A percentile compares a stretch with the other conserved stretches of the same genome.
Evolutionary conservation across 352 stramenopile species (phyloP).

Genomic region (Pythium diclinum): DNA sequence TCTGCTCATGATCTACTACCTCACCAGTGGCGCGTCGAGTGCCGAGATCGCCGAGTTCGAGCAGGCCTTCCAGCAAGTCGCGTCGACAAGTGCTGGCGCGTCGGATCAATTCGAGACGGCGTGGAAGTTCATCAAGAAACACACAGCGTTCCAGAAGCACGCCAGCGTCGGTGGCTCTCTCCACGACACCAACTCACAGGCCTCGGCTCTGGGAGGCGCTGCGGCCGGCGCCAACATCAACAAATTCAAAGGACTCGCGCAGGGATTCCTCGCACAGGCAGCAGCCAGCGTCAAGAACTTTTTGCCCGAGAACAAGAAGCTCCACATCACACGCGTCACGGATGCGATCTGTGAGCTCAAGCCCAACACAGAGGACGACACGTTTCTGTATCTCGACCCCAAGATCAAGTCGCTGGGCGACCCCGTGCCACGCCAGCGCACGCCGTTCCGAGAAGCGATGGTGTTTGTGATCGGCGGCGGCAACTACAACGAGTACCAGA

Average conservation of each 20-base stretch:
- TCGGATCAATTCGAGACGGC: slow-evolving; percentile 47
- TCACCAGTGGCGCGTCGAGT: slow-evolving; percentile 64
- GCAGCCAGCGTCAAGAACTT: slow-evolving; percentile 87
- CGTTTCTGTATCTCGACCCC: slow-evolving; percentile 82
- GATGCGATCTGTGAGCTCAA: slow-evolving; percentile 82
- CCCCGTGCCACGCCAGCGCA: slow-evolving; percentile 61
- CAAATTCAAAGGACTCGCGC: slow-evolving; percentile 83
- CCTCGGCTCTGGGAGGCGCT: slow-evolving; percentile 13
- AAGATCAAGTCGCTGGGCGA: slow-evolving; percentile 80
- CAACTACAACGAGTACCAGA: slow-evolving; percentile 89
- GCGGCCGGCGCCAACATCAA: slow-evolving; percentile 46
- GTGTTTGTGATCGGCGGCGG: slow-evolving; percentile 88
- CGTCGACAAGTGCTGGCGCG: slow-evolving; percentile 25
- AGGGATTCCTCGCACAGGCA: slow-evolving; percentile 77
- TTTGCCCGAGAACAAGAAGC: slow-evolving; percentile 84
- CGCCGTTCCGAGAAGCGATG: slow-evolving; percentile 78
- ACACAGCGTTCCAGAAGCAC: slow-evolving; percentile 79
- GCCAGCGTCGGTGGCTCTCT: slow-evolving; percentile 59
- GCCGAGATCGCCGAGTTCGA: slow-evolving; percentile 79
- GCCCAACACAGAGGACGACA: slow-evolving; percentile 79
- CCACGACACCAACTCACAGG: slow-evolving; percentile 24
- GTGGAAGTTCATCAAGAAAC: slow-evolving; percentile 81
- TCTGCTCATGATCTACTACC: slow-evolving; percentile 87
- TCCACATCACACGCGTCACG: slow-evolving; percentile 77
- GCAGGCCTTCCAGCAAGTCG: slow-evolving; percentile 62